Conservation (phyloP, 129 eudicot genomes). For the Sambucus nigra region DNA sequence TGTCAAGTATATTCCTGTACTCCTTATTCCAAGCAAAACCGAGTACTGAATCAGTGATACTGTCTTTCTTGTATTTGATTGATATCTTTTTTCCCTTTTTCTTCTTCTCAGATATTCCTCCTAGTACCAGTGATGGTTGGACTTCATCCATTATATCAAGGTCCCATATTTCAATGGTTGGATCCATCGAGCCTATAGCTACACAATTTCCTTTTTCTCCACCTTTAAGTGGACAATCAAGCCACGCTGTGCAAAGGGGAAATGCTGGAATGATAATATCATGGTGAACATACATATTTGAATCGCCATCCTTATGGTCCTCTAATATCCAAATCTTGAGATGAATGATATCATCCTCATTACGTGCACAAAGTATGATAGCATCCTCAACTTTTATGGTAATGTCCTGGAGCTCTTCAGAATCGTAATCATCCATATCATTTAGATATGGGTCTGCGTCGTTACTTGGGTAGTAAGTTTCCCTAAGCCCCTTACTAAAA, state of each 20-base stretch:
- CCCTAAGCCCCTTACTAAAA: conserved; percentile 49
- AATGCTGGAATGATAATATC: conserved; percentile 62
- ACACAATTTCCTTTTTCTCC: conserved; percentile 79
- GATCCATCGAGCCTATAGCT: conserved; percentile 95
- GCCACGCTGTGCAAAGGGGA: conserved; percentile 66
- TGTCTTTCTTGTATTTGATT: conserved; percentile 68
- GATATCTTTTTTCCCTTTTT: conserved; percentile 77
- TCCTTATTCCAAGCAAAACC: conserved; percentile 94
- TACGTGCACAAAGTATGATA: conserved; percentile 74
- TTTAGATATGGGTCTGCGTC: conserved; percentile 82
- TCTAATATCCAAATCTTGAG: conserved; percentile 79
- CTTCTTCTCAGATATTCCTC: conserved; percentile 69
- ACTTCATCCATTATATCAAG: conserved; percentile 85
- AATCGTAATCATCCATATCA: conserved; percentile 54
- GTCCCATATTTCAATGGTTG: conserved; percentile 97
- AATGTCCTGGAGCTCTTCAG: conserved; percentile 82
- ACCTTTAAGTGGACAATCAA: conserved; percentile 69
- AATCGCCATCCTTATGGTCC: conserved; percentile 41
- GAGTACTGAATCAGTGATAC: conserved; percentile 89
- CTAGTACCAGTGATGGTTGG: conserved; percentile 56
- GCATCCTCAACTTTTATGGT: conserved; percentile 71
- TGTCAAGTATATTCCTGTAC: conserved; percentile 80
- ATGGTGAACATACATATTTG: conserved; percentile 72
- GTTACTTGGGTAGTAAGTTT: conserved; percentile 64
- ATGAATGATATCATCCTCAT: conserved; percentile 81